Percentiles rank a stretch among this genome's conserved stretches.
These are phyloP conservation scores for Oryza longistaminata DNA, from an alignment of 176 grass and related monocot species.

Conservation along the genomic window DNA sequence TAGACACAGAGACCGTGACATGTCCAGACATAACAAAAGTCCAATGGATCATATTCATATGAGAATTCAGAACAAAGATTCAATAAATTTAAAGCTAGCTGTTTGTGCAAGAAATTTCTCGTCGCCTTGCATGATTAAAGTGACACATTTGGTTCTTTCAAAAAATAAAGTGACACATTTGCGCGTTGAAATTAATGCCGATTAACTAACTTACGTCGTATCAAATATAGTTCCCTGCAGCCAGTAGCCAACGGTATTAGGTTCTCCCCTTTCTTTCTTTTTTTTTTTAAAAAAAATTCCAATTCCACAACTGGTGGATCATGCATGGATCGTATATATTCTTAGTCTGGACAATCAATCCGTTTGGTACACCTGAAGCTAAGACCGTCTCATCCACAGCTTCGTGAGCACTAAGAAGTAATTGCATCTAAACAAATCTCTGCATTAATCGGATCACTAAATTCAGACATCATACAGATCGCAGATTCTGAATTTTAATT, in stretches of 20 bases:
- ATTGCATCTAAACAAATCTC: background rate
- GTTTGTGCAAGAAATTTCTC: background rate
- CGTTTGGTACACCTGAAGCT: conserved; percentile 18
- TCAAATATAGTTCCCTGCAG: background rate
- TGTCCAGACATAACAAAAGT: background rate
- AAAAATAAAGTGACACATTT: background rate
- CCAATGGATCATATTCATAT: background rate
- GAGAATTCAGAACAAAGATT: background rate
- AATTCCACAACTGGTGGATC: conserved; percentile 3
- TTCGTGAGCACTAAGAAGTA: background rate
- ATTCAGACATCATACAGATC: background rate
- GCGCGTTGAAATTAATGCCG: background rate
- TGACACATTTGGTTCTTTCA: background rate
- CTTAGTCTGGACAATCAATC: background rate
- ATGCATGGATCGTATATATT: background rate
- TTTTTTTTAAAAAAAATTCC: background rate
- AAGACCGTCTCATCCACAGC: background rate
- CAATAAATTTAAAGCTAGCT: background rate
- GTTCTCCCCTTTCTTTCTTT: background rate
- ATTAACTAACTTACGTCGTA: background rate
- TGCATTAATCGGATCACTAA: background rate
- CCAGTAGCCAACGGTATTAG: background rate
- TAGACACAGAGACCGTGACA: background rate
- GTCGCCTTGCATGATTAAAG: background rate
- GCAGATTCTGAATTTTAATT: background rate